Evolutionary conservation across 768 basidiomycete species (phyloP).

Genomic region (Trametes gibbosa): DNA sequence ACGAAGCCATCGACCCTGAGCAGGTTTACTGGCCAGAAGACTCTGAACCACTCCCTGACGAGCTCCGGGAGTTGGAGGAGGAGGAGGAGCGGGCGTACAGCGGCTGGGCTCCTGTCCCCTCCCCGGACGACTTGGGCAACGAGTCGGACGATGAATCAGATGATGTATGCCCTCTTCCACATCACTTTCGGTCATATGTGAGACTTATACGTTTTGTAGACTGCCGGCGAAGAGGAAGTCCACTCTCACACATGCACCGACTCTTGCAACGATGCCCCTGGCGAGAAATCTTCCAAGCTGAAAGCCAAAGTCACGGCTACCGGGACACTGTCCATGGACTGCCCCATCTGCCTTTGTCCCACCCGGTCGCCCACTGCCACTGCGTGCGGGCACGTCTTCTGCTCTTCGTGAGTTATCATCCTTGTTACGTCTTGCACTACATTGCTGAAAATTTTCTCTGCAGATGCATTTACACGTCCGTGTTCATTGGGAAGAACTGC

Average conservation of each 20-base stretch:
- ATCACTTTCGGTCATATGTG: background rate
- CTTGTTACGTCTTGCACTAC: background rate
- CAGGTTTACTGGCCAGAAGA: slow-evolving; percentile 24
- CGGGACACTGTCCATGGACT: slow-evolving; percentile 21
- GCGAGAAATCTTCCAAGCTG: background rate
- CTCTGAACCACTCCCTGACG: slow-evolving; percentile 6
- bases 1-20: background rate
- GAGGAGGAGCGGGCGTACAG: slow-evolving; percentile 24
- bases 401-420: slow-evolving; percentile 28
- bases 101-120: slow-evolving; percentile 15
- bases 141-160: background rate
- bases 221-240: background rate
- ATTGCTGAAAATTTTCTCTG: too few species aligned
- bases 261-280: background rate
- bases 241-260: background rate
- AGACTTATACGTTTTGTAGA: background rate
- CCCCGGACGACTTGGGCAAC: background rate
- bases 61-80: background rate
- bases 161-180: background rate
- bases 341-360: slow-evolving; percentile 31
- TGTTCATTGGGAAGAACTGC: slow-evolving; percentile 7
- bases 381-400: slow-evolving; percentile 34
- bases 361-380: slow-evolving; percentile 28
- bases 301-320: background rate
- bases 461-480: slow-evolving; percentile 17